A percentile compares a stretch with the other conserved stretches of the same genome.
Conservation (phyloP, 2,329 filamentous ascomycete species). For the Botrytis pseudocinerea region DNA sequence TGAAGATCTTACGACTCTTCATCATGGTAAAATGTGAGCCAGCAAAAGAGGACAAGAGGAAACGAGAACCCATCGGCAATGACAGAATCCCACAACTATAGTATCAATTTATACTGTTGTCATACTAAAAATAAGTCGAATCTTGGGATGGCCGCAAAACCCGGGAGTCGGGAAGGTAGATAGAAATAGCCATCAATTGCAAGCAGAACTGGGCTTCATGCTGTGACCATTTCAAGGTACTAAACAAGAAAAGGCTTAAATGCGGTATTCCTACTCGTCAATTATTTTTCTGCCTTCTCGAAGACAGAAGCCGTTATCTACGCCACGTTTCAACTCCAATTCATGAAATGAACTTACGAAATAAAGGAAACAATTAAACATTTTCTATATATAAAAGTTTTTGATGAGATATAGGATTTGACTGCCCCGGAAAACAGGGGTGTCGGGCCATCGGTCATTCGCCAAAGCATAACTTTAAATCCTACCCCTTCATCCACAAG, state of each 20-base stretch:
- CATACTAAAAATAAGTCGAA: neutral
- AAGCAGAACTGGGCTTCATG: neutral
- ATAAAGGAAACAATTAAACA: constrained; percentile 1
- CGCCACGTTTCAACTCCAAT: neutral
- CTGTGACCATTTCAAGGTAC: neutral
- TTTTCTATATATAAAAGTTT: constrained; percentile 15
- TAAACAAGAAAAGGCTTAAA: neutral
- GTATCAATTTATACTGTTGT: neutral
- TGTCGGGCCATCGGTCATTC: neutral
- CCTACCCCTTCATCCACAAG: constrained; percentile 10
- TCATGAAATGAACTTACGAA: neutral
- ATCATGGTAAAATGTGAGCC: neutral
- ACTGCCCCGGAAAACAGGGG: neutral
- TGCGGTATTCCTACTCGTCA: neutral
- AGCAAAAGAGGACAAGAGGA: neutral
- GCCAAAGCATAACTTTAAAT: constrained; percentile 11
- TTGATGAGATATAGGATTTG: constrained; percentile 9
- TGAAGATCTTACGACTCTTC: neutral
- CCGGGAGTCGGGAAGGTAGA: neutral
- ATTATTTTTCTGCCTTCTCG: neutral
- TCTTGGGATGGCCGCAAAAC: neutral
- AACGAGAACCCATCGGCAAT: neutral
- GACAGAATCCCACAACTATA: neutral
- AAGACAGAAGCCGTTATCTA: neutral
- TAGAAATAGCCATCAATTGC: neutral